Evolutionary conservation across 371 early-diverging fungal genomes (phyloP).

Genomic region (Apophysomyces variabilis): DNA sequence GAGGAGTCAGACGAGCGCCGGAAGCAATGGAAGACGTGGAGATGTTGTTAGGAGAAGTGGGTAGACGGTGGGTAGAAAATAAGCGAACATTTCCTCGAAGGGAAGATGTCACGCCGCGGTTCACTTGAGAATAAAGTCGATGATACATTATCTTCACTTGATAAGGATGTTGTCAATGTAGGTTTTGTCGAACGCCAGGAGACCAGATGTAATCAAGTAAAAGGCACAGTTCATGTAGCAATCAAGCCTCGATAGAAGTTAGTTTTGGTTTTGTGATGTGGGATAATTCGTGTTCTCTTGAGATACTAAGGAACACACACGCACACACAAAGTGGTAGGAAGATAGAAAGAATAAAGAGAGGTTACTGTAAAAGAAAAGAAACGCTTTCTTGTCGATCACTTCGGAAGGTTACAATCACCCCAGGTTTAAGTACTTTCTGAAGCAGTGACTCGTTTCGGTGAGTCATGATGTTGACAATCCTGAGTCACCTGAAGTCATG

Average conservation of each 20-base stretch:
- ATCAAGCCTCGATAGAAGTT: background rate
- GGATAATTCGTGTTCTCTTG: background rate
- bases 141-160: conserved; percentile 44
- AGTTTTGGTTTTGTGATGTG: background rate
- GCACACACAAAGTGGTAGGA: too few species aligned
- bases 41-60: conserved; percentile 23
- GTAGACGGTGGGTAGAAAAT: conserved; percentile 16
- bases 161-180: conserved; percentile 53
- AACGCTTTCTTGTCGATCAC: background rate
- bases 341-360: too few species aligned
- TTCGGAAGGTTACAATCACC: background rate
- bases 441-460: conserved; percentile 1
- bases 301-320: background rate
- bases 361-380: conserved; percentile 1
- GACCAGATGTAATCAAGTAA: conserved; percentile 54
- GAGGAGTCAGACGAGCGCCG: conserved; percentile 13
- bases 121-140: conserved; percentile 22
- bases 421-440: background rate
- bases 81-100: background rate
- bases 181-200: conserved; percentile 52
- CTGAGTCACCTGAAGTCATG: conserved; percentile 4
- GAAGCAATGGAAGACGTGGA: conserved; percentile 6
- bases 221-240: conserved; percentile 49
- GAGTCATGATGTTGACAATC: background rate
- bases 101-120: conserved; percentile 15